phyloP scores from a whole-genome alignment of 2,329 filamentous ascomycete genomes.

The Parasarocladium wereldwijsianum region DNA sequence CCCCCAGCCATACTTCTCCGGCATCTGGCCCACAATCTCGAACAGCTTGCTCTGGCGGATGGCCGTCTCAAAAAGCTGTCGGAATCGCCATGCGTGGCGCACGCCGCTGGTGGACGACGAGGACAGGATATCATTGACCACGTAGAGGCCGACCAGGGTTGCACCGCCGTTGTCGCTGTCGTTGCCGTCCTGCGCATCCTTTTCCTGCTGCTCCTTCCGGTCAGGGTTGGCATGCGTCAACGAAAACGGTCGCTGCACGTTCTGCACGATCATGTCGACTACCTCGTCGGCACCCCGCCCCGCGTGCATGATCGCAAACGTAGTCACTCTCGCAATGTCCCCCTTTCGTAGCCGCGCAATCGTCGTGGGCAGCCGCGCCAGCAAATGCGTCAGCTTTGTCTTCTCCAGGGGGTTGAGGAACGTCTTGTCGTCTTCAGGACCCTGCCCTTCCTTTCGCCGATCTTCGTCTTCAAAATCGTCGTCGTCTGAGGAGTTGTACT shows the following conservation, averaged over 20 bases:
- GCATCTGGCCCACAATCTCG: conserved; percentile 57
- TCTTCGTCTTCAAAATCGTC: conserved; percentile 53
- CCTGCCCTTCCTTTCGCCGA: conserved; percentile 28
- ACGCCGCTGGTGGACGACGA: conserved; percentile 63
- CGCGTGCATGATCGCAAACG: conserved; percentile 80
- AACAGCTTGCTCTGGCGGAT: conserved; percentile 57
- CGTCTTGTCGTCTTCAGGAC: conserved; percentile 32
- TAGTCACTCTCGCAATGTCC: conserved; percentile 72
- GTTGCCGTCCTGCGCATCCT: conserved; percentile 25
- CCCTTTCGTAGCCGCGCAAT: conserved; percentile 64
- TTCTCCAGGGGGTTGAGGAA: conserved; percentile 76
- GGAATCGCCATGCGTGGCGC: conserved; percentile 75
- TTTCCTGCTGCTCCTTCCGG: conserved; percentile 22
- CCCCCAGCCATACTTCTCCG: conserved; percentile 63
- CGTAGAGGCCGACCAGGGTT: conserved; percentile 68
- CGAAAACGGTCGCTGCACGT: conserved; percentile 64
- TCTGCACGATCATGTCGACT: conserved; percentile 74
- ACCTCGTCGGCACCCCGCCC: conserved; percentile 78
- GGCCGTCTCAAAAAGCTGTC: conserved; percentile 62
- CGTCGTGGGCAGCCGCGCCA: conserved; percentile 67
- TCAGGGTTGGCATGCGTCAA: conserved; percentile 57
- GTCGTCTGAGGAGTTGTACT: conserved; percentile 78
- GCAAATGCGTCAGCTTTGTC: conserved; percentile 67
- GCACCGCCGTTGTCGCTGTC: conserved; percentile 45
- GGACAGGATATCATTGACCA: conserved; percentile 63